phyloP scores from a whole-genome alignment of 768 basidiomycete species.

The Rhodotorula toruloides region DNA sequence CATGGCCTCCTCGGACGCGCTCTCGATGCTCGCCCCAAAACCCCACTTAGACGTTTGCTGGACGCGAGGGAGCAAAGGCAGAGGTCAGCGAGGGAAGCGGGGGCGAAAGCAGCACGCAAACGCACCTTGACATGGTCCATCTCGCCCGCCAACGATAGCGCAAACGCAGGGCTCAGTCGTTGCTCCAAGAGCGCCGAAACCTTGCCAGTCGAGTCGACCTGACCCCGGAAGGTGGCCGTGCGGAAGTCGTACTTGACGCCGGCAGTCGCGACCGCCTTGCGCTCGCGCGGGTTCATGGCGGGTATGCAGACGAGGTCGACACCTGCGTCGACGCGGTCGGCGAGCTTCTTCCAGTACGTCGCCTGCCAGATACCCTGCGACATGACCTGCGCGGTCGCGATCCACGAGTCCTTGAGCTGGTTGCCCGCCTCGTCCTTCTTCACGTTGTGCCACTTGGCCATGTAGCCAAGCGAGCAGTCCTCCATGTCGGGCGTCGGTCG shows the following conservation, averaged over 20 bases:
- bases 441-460: slow-evolving; percentile 64
- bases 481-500: slow-evolving; percentile 57
- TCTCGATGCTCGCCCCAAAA: slow-evolving; percentile 30
- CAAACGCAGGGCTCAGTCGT: slow-evolving; percentile 88
- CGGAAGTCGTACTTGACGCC: slow-evolving; percentile 97
- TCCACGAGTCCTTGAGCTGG: slow-evolving; percentile 34
- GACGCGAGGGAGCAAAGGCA: not conserved
- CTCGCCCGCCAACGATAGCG: slow-evolving; percentile 90
- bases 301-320: slow-evolving; percentile 82
- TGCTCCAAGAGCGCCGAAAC: slow-evolving; percentile 92
- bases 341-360: slow-evolving; percentile 93
- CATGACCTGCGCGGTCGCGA: slow-evolving; percentile 47
- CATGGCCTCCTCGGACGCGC: slow-evolving; percentile 32
- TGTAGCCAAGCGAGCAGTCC: slow-evolving; percentile 58
- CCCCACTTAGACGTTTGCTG: slow-evolving; percentile 36
- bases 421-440: slow-evolving; percentile 31
- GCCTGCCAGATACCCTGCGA: slow-evolving; percentile 67
- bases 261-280: slow-evolving; percentile 87
- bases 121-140: slow-evolving; percentile 86
- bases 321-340: slow-evolving; percentile 94
- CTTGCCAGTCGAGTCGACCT: slow-evolving; percentile 90
- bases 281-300: slow-evolving; percentile 59
- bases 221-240: slow-evolving; percentile 86
- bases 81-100: not conserved
- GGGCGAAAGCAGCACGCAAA: not conserved